Conservation (phyloP, 495 filamentous ascomycete species). For the Beverwykella pulmonaria region DNA sequence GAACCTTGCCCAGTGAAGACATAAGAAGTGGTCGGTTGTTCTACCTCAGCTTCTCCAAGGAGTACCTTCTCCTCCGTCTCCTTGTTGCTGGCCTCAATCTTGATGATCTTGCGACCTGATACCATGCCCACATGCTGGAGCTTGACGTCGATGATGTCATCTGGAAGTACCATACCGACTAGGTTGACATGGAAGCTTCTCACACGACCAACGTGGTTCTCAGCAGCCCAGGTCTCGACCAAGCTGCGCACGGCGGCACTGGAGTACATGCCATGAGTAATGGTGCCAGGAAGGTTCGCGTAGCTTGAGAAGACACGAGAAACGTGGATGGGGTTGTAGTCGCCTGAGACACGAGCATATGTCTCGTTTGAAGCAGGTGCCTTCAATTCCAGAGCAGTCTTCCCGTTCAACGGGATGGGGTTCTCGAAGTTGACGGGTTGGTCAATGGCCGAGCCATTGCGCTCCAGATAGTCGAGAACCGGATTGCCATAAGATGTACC, state of each 20-base stretch:
- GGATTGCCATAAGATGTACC: conserved; percentile 92
- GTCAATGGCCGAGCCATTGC: conserved; percentile 89
- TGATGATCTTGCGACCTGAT: conserved; percentile 96
- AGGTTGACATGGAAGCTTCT: conserved; percentile 93
- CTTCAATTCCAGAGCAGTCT: conserved; percentile 79
- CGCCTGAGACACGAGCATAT: conserved; percentile 94
- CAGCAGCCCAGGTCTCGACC: conserved; percentile 99
- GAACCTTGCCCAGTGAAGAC: conserved; percentile 98
- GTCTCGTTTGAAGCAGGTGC: conserved; percentile 98
- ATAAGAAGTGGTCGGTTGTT: conserved; percentile 96
- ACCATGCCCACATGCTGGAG: conserved; percentile 98
- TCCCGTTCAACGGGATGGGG: conserved; percentile 90
- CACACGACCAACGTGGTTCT: conserved; percentile 97
- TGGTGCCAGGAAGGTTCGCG: conserved; percentile 91
- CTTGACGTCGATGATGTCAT: conserved; percentile 90
- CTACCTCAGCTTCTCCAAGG: conserved; percentile 92
- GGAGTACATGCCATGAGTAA: conserved; percentile 99
- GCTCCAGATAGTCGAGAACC: conserved; percentile 92
- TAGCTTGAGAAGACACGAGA: conserved; percentile 95
- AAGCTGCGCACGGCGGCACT: conserved; percentile 95
- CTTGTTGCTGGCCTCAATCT: conserved; percentile 90
- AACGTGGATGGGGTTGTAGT: conserved; percentile 99
- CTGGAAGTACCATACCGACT: conserved; percentile 96
- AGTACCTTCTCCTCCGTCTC: conserved; percentile 95
- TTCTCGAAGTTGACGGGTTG: conserved; percentile 98